Evolutionary conservation across 352 stramenopile species (phyloP).

Genomic region (Phytophthora quininea): DNA sequence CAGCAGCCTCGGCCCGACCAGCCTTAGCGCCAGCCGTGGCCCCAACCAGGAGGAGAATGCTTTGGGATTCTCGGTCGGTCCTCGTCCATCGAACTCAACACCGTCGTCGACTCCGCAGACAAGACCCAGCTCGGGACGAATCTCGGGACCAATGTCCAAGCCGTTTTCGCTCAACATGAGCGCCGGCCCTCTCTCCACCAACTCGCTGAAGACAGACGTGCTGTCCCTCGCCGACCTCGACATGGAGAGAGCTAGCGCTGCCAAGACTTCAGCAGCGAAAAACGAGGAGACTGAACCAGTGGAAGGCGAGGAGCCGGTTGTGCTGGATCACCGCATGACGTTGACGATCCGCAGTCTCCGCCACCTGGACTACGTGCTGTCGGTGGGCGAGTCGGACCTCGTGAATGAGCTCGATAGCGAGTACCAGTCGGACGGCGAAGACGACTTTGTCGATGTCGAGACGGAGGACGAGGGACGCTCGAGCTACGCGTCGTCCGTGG

Average conservation of each 20-base stretch:
- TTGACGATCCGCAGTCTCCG: constrained; percentile 44
- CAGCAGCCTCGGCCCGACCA: constrained; percentile 26
- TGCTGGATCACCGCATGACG: constrained; percentile 53
- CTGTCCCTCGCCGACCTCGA: constrained; percentile 51
- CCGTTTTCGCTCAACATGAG: constrained; percentile 28
- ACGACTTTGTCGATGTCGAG: constrained; percentile 40
- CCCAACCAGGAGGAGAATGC: constrained; percentile 21
- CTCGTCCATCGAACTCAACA: constrained; percentile 25
- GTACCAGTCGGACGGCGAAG: constrained; percentile 25
- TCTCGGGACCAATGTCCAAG: constrained; percentile 26
- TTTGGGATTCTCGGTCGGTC: constrained; percentile 33
- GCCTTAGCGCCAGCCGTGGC: constrained; percentile 25
- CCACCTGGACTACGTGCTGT: constrained; percentile 52
- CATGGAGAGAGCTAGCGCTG: constrained; percentile 20
- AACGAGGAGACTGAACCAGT: not conserved
- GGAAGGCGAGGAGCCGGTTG: constrained; percentile 42
- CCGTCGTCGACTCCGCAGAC: constrained; percentile 21
- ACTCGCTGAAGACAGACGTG: constrained; percentile 45
- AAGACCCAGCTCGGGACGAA: constrained; percentile 19
- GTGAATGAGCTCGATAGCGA: constrained; percentile 39
- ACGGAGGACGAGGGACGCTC: constrained; percentile 29
- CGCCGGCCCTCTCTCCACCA: constrained; percentile 15
- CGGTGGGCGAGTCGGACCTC: constrained; percentile 39
- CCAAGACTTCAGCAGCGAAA: constrained; percentile 3
- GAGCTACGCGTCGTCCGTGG: constrained; percentile 61